Base-by-base conservation (phyloP, 306 rosid genomes). In the Delonix regia region DNA sequence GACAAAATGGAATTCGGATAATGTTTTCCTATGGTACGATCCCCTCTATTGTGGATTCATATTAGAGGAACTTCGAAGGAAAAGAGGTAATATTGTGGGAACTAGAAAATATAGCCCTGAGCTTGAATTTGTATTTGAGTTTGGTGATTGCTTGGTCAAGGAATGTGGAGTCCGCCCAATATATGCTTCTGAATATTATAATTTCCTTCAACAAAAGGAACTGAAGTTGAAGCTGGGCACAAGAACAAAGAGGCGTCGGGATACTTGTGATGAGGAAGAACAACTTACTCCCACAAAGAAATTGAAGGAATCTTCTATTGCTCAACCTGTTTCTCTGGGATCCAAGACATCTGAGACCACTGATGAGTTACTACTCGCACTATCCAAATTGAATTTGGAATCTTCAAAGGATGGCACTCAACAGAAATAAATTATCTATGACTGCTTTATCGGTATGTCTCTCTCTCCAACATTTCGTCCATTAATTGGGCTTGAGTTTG, bases 11-110 rank as follows among this genome's bases (percentile, higher is more conserved):
- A 55, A 55, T 55, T 73, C 66, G 0, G 52, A 38, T 38, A 5
- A 52, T 21, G 52, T 38, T 24, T 51, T 21, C 24, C 48, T 36
- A 7, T 83, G 84, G 84, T 80, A 80, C 48, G 87, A 84, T 80
- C 82, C 84, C 59, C 68, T 61, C 48, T 49, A 14, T 21, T 79
- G 25, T 71, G 83, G 71, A 3, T 7, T 24, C 22, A 44, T 68
- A 44, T 1, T 68, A 27, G 57, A 25, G n/a, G 1, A 25, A 6
- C 3, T 44, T 44, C 14, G 55, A 68, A 25, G 38, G 15, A 8
- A 7, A 13, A 6, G 13, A 22, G 36, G 8, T 4, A 2, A 7
- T 0, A 19, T 0, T 18, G 13, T 5, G 42, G 5, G 44, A 16
- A 14, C 12, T 8, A 5, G 19, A 28, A 5, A 28, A 1, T 14